Conservation (phyloP, 176 grass and related monocot genomes). For the Puccinellia tenuiflora region DNA sequence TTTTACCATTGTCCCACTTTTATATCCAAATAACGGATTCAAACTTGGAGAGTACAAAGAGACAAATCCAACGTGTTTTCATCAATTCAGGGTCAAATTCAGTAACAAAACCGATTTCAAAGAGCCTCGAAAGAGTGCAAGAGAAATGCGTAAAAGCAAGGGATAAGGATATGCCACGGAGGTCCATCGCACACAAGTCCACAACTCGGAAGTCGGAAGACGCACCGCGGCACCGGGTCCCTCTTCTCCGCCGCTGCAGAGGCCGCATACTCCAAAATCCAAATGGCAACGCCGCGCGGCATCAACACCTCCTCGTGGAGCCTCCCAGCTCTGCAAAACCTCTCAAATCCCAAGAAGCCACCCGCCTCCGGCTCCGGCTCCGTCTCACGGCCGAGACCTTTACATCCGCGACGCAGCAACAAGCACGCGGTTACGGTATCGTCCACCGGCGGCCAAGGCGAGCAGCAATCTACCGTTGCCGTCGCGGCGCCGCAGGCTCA, state of each 20-base stretch:
- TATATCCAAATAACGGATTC: neutral
- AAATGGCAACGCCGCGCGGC: conserved; percentile 28
- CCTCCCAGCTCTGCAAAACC: conserved; percentile 15
- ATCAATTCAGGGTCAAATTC: neutral
- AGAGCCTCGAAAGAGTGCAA: neutral
- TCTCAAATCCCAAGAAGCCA: neutral
- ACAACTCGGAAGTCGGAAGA: neutral
- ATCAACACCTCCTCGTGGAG: conserved; percentile 20
- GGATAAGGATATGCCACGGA: conserved; percentile 23
- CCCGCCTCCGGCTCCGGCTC: neutral
- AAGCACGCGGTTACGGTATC: neutral
- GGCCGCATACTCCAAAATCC: conserved; percentile 13
- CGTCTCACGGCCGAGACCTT: neutral
- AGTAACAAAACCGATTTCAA: neutral
- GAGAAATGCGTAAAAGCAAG: neutral
- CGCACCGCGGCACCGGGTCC: neutral
- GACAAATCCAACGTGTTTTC: neutral
- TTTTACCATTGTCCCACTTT: neutral
- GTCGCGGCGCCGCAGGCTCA: neutral
- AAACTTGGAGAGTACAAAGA: neutral
- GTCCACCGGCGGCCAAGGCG: conserved; percentile 19
- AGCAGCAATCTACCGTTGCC: conserved; percentile 18
- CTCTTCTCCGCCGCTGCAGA: neutral
- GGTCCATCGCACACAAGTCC: conserved; percentile 11
- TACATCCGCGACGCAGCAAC: neutral